Base-by-base conservation (phyloP, 140 eudicot species). In the Bidens hawaiensis region DNA sequence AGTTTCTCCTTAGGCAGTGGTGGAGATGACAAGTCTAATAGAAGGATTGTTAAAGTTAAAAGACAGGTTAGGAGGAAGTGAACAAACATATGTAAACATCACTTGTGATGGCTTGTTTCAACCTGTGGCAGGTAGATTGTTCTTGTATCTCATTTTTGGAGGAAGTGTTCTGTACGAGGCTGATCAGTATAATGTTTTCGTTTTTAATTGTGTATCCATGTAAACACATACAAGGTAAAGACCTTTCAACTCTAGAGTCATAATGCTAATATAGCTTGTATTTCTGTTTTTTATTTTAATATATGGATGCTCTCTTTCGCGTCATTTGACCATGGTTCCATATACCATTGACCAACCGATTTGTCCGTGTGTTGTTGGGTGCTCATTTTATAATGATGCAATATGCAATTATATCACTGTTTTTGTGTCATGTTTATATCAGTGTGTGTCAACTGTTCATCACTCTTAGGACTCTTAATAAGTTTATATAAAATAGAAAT, bases 1-100 rank as follows among this genome's bases (percentile, higher is more conserved):
- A 79, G 94, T 75, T 90, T 91, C 72, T 91, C 98, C 0, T 60
- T 91, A 75, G 96, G 98, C 17, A 68, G 89, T 11, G 83, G 85
- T 25, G 96, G 94, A 7, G 84, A 74, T 33, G 95, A 89, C 45
- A 90, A 83, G 79, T 71, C 94, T 41, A 67, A 52, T 21, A 76
- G 97, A 62, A 86, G 71, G 68, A 68, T 75, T 10, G 65, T 86
- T 14, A 78, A 54, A 61, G 71, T 68, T 34, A 76, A 72, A 72
- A 72, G 24, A 53, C 79, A 51, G 23, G 71, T 61, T 76, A 49
- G 89, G 64, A 89, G 63, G 79, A 83, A 80, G 76, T 88, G 72
- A 79, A 12, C 12, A 12, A 18, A 36, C 26, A 23, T 34, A 17
- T 51, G 42, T 13, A 22, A 25, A n/a, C 21, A 16, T 26, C 22